Conservation (phyloP, 1,284 basidiomycete genomes). For the Agaricales sp. region DNA sequence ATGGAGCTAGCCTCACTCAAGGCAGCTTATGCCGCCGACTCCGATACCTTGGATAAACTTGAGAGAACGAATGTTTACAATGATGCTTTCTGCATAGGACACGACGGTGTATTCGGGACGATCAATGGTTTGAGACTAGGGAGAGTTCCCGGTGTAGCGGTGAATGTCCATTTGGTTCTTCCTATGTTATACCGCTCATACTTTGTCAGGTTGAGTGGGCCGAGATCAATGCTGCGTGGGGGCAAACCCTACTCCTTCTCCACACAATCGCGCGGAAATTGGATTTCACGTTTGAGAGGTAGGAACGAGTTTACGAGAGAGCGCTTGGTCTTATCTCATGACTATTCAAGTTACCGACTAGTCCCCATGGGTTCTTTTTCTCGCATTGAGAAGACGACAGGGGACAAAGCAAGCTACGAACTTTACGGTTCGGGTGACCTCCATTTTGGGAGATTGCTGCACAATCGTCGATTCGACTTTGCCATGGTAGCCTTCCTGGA, state of each 20-base stretch:
- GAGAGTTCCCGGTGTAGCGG: slow-evolving; percentile 68
- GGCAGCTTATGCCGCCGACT: slow-evolving; percentile 68
- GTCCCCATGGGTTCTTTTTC: slow-evolving; percentile 92
- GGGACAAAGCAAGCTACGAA: slow-evolving; percentile 81
- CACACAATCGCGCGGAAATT: slow-evolving; percentile 88
- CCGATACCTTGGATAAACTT: slow-evolving; percentile 72
- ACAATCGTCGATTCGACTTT: slow-evolving; percentile 92
- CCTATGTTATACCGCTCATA: background rate
- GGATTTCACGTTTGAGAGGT: slow-evolving; percentile 82
- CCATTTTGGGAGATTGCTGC: slow-evolving; percentile 78
- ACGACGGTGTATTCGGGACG: slow-evolving; percentile 89
- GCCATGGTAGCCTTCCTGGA: slow-evolving; percentile 96
- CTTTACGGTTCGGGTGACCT: slow-evolving; percentile 87
- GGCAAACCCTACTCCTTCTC: slow-evolving; percentile 85
- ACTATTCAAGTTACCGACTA: slow-evolving; percentile 61
- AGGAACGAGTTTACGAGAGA: slow-evolving; percentile 18
- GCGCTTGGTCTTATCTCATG: slow-evolving; percentile 11
- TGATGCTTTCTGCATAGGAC: slow-evolving; percentile 96
- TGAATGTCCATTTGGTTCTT: slow-evolving; percentile 22
- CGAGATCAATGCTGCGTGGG: slow-evolving; percentile 99
- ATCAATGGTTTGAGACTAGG: slow-evolving; percentile 95
- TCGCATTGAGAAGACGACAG: slow-evolving; percentile 74
- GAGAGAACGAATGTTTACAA: slow-evolving; percentile 96
- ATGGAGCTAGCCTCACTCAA: slow-evolving; percentile 62
- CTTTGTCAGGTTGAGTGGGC: slow-evolving; percentile 82